phyloP scores from a whole-genome alignment of 768 basidiomycete genomes.

The Boletus pseudopeckii region DNA sequence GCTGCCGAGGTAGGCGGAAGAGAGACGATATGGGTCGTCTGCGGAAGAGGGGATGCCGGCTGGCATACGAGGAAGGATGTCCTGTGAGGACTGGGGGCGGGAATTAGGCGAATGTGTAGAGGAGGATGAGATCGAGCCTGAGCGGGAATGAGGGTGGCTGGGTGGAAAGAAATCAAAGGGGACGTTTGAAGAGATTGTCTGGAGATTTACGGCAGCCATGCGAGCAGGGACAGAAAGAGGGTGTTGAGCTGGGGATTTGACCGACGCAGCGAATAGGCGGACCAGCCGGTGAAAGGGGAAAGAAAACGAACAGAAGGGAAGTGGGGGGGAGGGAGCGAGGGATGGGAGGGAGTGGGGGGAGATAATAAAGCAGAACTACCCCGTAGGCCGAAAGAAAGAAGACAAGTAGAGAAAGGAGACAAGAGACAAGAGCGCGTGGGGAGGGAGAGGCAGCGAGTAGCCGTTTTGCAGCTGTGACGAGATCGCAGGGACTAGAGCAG shows the following conservation, averaged over 20 bases:
- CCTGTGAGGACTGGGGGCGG: constrained; percentile 77
- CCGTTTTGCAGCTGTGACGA: constrained; percentile 28
- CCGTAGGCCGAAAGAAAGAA: constrained; percentile 24
- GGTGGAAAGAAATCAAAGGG: constrained; percentile 70
- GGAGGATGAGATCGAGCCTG: constrained; percentile 73
- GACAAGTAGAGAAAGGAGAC: constrained; percentile 11
- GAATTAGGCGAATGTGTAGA: constrained; percentile 71
- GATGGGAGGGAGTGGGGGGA: not conserved
- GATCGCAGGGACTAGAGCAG: constrained; percentile 33
- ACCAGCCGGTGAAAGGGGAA: constrained; percentile 47
- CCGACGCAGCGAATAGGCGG: constrained; percentile 42
- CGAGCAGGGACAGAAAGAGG: constrained; percentile 34
- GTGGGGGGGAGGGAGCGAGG: not conserved
- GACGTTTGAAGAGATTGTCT: constrained; percentile 63
- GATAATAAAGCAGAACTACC: constrained; percentile 18
- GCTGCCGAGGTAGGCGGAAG: constrained; percentile 47
- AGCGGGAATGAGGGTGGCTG: constrained; percentile 67
- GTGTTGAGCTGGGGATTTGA: constrained; percentile 33
- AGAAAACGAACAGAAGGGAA: not conserved
- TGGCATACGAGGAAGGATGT: constrained; percentile 52
- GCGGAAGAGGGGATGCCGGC: constrained; percentile 45
- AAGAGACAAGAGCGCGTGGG: constrained; percentile 17
- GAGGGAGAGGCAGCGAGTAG: constrained; percentile 10
- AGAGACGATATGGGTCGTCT: constrained; percentile 72
- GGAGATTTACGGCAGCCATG: constrained; percentile 75